phyloP scores from a whole-genome alignment of 2,329 filamentous ascomycete species.

The Coniosporium tulheliwenetii region DNA sequence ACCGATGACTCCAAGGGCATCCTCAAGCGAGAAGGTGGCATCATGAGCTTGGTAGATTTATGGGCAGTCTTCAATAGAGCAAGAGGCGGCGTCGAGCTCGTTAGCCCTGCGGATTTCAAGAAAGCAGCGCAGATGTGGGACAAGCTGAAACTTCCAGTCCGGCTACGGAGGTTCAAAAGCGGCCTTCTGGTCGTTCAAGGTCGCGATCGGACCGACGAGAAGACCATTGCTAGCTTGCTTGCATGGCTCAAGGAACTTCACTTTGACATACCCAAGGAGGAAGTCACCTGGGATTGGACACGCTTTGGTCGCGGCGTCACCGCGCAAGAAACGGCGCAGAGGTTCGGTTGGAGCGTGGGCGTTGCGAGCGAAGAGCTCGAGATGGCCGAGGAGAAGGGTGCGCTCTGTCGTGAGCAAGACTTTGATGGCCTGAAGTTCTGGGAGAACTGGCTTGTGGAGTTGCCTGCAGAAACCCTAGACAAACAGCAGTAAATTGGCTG shows the following conservation, averaged over 20 bases:
- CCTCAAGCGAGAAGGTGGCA: slow-evolving; percentile 65
- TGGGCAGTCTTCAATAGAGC: slow-evolving; percentile 94
- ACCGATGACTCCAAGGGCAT: slow-evolving; percentile 72
- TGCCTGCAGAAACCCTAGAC: too few relatives aligned
- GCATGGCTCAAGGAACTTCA: slow-evolving; percentile 66
- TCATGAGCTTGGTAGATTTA: slow-evolving; percentile 77
- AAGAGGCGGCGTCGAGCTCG: slow-evolving; percentile 82
- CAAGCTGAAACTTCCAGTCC: slow-evolving; percentile 68
- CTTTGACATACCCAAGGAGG: slow-evolving; percentile 44
- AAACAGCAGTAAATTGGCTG: too few relatives aligned
- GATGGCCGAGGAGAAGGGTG: slow-evolving; percentile 87
- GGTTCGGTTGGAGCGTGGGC: slow-evolving; percentile 93
- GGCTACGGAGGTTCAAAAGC: slow-evolving; percentile 77
- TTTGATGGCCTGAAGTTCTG: slow-evolving; percentile 87
- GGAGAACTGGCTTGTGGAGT: slow-evolving; percentile 47
- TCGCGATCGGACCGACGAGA: slow-evolving; percentile 76
- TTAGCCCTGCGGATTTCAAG: slow-evolving; percentile 82
- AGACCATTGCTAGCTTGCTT: slow-evolving; percentile 62
- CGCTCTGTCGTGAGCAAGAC: slow-evolving; percentile 78
- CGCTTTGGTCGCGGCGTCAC: slow-evolving; percentile 74
- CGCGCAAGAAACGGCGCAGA: slow-evolving; percentile 73
- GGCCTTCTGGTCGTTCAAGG: slow-evolving; percentile 90
- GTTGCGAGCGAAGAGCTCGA: slow-evolving; percentile 91
- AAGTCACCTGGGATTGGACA: slow-evolving; percentile 60
- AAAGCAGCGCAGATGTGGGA: slow-evolving; percentile 84